Conservation (phyloP, 768 basidiomycete genomes). For the Solioccasus polychromus region DNA sequence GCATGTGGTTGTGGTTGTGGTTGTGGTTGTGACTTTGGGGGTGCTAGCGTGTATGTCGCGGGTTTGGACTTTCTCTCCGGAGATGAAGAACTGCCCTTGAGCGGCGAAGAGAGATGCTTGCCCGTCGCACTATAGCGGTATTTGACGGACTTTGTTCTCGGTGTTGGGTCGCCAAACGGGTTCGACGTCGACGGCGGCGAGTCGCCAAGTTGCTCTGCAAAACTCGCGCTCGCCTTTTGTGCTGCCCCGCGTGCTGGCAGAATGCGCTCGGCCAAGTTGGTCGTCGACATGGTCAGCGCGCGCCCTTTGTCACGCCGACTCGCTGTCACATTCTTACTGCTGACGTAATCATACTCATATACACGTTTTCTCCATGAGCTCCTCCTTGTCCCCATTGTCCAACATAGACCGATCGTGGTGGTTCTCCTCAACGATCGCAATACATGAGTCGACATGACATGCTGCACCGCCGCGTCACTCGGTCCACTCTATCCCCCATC, state of each 20-base stretch:
- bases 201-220: conserved; percentile 34
- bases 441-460: not conserved
- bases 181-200: conserved; percentile 25
- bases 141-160: conserved; percentile 27
- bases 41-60: conserved; percentile 8
- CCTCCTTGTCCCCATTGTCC: conserved; percentile 18
- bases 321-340: too few relatives aligned
- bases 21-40: conserved; percentile 5
- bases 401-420: not conserved
- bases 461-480: not conserved
- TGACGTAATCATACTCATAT: conserved; percentile 16
- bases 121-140: conserved; percentile 33
- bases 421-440: conserved; percentile 13
- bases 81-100: conserved; percentile 31
- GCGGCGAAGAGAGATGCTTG: conserved; percentile 33
- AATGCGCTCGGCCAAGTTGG: conserved; percentile 8
- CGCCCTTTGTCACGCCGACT: conserved; percentile 16
- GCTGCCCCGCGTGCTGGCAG: conserved; percentile 35
- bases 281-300: not conserved
- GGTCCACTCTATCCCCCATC: conserved; percentile 24
- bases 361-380: conserved; percentile 21
- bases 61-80: conserved; percentile 22
- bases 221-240: conserved; percentile 28
- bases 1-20: not conserved
- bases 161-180: conserved; percentile 25